Percentiles rank a stretch among this genome's conserved stretches.
phyloP scores from a whole-genome alignment of 73 alveolate species.

The Uronychia binucleata region DNA sequence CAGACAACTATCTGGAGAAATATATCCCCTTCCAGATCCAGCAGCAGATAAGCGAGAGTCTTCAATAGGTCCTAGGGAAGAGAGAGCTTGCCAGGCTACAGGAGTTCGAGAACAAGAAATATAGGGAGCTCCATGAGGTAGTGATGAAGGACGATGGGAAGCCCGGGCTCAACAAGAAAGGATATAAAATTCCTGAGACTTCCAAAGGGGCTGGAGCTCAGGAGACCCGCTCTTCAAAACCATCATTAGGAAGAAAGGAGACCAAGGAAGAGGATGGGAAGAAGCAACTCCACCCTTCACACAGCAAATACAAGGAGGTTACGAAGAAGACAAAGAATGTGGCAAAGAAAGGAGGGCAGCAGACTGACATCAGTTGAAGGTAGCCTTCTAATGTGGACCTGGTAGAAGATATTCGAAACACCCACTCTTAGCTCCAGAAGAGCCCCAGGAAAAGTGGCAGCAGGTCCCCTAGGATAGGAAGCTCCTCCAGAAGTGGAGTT shows the following conservation, averaged over 20 bases:
- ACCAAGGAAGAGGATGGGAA: not conserved
- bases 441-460: too few relatives aligned
- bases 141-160: conserved; percentile 16
- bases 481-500: too few relatives aligned
- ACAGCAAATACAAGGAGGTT: too few relatives aligned
- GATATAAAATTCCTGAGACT: not conserved
- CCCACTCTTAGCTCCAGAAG: too few relatives aligned
- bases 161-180: conserved; percentile 1
- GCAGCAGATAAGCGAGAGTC: not conserved
- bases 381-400: too few relatives aligned
- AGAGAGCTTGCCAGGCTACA: not conserved
- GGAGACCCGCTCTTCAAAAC: not conserved
- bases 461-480: too few relatives aligned
- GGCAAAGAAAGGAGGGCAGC: too few relatives aligned
- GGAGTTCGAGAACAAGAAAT: conserved; percentile 3
- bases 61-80: not conserved
- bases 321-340: too few relatives aligned
- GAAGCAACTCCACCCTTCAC: not conserved
- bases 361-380: too few relatives aligned
- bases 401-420: too few relatives aligned
- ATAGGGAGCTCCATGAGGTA: conserved; percentile 1
- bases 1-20: conserved; percentile 26
- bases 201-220: not conserved
- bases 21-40: conserved; percentile 1
- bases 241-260: not conserved